Percentiles rank a stretch among this genome's conserved stretches.
phyloP scores from a whole-genome alignment of 257 asterid genomes.

The Orobanche coerulescens region DNA sequence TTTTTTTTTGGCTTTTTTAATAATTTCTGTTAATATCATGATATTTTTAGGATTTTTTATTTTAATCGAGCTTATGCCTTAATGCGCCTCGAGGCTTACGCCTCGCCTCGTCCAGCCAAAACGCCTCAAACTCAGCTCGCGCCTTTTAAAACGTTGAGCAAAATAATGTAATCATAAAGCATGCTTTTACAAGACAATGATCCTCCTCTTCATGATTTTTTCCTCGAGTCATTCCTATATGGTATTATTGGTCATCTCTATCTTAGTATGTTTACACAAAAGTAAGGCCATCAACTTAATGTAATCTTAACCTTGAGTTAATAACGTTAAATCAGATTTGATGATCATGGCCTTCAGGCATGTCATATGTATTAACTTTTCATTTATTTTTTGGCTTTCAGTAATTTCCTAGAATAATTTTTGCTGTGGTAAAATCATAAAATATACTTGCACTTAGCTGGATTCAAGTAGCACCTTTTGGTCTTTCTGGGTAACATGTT shows the following conservation, averaged over 20 bases:
- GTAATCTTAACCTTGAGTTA: neutral
- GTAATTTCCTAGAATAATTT: neutral
- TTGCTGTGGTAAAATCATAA: neutral
- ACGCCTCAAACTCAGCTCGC: too few relatives aligned
- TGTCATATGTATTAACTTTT: neutral
- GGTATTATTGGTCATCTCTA: neutral
- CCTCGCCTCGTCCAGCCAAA: too few relatives aligned
- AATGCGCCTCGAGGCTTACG: too few relatives aligned
- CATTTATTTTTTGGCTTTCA: neutral
- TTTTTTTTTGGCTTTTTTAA: too few relatives aligned
- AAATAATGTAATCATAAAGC: neutral
- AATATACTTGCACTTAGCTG: neutral
- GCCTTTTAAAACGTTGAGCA: too few relatives aligned
- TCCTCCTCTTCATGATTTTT: neutral
- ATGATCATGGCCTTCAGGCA: slow-evolving; percentile 5
- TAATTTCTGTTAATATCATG: too few relatives aligned
- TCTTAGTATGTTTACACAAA: neutral
- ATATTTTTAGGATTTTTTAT: too few relatives aligned
- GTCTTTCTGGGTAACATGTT: slow-evolving; percentile 42
- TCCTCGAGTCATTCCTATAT: neutral
- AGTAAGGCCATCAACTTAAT: neutral
- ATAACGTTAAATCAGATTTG: neutral
- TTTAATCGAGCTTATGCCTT: too few relatives aligned
- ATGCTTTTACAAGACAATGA: neutral
- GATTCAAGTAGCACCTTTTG: slow-evolving; percentile 47